Conservation (phyloP, 139 green algal species). For the Picochlorum sp. region DNA sequence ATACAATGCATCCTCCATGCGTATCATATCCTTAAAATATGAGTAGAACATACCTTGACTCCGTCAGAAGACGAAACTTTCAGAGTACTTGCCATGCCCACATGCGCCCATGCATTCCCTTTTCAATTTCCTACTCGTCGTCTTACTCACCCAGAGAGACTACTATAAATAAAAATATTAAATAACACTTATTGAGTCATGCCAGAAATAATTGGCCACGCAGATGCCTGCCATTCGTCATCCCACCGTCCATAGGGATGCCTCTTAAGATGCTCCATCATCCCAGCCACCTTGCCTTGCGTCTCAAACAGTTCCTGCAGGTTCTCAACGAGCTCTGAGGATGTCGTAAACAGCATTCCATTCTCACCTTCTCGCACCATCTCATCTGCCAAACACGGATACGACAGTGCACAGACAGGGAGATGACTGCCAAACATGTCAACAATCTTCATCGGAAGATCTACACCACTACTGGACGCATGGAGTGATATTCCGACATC, state of each 20-base stretch:
- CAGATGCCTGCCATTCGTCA: too few species aligned
- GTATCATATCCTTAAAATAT: neutral
- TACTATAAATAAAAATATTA: too few species aligned
- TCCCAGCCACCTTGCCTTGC: neutral
- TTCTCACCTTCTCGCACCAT: conserved; percentile 64
- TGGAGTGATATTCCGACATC: conserved; percentile 93
- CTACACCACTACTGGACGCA: conserved; percentile 78
- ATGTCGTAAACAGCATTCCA: conserved; percentile 66
- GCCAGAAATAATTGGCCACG: too few species aligned
- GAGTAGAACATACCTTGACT: conserved; percentile 9
- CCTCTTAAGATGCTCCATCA: too few species aligned
- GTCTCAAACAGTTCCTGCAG: conserved; percentile 45
- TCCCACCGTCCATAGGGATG: too few species aligned
- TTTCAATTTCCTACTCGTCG: too few species aligned
- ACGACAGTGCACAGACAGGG: conserved; percentile 76
- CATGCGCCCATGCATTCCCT: neutral
- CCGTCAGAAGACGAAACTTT: conserved; percentile 82
- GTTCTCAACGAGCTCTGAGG: conserved; percentile 49
- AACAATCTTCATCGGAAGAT: conserved; percentile 98
- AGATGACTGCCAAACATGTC: conserved; percentile 95
- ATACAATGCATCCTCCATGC: neutral
- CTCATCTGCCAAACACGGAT: conserved; percentile 70
- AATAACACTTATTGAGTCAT: too few species aligned
- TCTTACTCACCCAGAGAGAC: too few species aligned
- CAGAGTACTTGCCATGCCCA: conserved; percentile 46